phyloP scores from a whole-genome alignment of 345 rosid species.

The Salix viminalis region DNA sequence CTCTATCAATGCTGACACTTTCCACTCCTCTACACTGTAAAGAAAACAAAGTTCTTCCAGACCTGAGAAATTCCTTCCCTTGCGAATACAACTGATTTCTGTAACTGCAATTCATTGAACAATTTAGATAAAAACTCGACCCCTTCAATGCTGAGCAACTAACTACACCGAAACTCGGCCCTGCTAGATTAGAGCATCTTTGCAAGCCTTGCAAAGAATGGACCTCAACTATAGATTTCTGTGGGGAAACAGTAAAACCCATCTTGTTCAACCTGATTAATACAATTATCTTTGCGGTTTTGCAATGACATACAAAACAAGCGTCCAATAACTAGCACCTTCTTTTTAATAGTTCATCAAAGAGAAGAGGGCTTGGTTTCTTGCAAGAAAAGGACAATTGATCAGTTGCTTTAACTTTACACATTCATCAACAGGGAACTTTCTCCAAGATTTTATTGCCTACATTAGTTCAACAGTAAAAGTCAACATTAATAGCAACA shows the following conservation, averaged over 20 bases:
- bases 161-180: neutral
- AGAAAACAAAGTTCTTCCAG: constrained; percentile 19
- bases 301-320: neutral
- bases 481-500: constrained; percentile 1
- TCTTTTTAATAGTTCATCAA: constrained; percentile 7
- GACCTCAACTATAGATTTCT: constrained; percentile 33
- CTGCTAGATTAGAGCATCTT: constrained; percentile 21
- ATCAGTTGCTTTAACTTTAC: neutral
- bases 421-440: neutral
- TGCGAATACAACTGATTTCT: constrained; percentile 16
- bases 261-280: constrained; percentile 28
- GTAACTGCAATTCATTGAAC: constrained; percentile 10
- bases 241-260: constrained; percentile 34
- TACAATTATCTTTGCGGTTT: neutral
- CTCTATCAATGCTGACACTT: constrained; percentile 33
- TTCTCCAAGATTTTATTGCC: neutral
- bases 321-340: neutral
- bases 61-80: constrained; percentile 22
- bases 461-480: constrained; percentile 3
- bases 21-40: constrained; percentile 33
- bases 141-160: constrained; percentile 12
- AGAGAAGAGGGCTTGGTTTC: neutral
- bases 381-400: neutral
- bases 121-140: constrained; percentile 4
- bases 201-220: constrained; percentile 24